Base-by-base conservation (phyloP, 257 asterid genomes). In the Ligustrum vulgare region DNA sequence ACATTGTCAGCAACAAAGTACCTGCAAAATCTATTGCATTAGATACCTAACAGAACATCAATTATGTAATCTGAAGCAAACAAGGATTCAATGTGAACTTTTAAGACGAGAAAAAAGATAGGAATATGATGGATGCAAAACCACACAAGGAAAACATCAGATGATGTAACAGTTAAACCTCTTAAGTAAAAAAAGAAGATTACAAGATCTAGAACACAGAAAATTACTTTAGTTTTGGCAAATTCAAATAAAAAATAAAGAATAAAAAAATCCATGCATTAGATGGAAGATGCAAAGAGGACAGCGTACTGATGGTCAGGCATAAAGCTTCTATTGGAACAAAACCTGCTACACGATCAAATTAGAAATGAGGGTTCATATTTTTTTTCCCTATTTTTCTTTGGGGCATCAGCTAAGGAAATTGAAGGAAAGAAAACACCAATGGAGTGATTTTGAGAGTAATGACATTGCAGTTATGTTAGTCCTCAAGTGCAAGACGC, bases 1-100 rank as follows among this genome's bases (percentile, higher is more conserved):
- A 94, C 83, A 77, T 73, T 94, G 89, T 94, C 97, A 74, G 97
- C 97, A 76, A 94, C 86, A 84, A 94, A 92, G 75, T 84, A 91
- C 89, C 98, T 92, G 76, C 74, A 83, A 70, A 51, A 68, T 72
- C 78, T 68, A 67, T 71, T 56, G 56, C 70, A 76, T 82, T 72
- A 85, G 85, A 79, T 51, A 43, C 67, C 58, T 34, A 15, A 45
- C 35, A 71, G 77, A 81, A 36, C 63, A 67, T 73, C 58, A 74
- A 74, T 73, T 73, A 47, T 78, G 63, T 39, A 34, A 72, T 28
- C 22, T 3, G 56, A 73, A 62, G 58, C 72, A 77, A 37, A 58
- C n/a, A 72, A 69, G n/a, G 36, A 43, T 39, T 34, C 79, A 67
- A 67, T 60, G 76, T 36, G 67, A 68, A 67, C 54, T 36, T 64